Evolutionary conservation across 2,329 filamentous ascomycete species (phyloP).

Genomic region (Trichothecium roseum): DNA sequence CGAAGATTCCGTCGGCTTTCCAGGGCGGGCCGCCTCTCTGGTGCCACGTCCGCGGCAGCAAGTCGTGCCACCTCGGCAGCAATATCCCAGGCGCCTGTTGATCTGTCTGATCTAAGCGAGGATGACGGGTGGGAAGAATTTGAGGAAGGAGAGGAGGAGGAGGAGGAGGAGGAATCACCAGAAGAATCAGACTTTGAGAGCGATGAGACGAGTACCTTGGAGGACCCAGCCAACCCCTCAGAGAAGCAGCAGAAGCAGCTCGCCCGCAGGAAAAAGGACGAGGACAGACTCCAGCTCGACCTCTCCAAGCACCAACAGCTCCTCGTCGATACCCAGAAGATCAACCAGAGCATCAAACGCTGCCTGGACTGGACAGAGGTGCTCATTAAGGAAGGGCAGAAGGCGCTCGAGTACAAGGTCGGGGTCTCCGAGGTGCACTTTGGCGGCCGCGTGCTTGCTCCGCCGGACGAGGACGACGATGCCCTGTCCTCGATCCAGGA

Average conservation of each 20-base stretch:
- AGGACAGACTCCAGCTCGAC: conserved; percentile 75
- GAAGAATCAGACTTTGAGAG: conserved; percentile 42
- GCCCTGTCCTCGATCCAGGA: conserved; percentile 5
- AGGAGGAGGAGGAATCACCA: conserved; percentile 33
- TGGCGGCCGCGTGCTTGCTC: conserved; percentile 66
- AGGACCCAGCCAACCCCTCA: conserved; percentile 29
- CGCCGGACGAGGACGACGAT: conserved; percentile 50
- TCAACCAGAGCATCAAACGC: conserved; percentile 86
- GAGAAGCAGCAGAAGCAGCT: conserved; percentile 15
- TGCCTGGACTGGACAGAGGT: conserved; percentile 86
- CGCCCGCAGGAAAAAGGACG: conserved; percentile 58
- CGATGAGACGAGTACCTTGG: conserved; percentile 19
- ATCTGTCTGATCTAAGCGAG: conserved; percentile 41
- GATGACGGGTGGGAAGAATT: conserved; percentile 34
- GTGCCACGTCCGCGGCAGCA: conserved; percentile 34
- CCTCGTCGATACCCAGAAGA: conserved; percentile 81
- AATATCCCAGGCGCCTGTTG: conserved; percentile 30
- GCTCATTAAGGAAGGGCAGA: conserved; percentile 79
- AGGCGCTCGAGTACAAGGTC: conserved; percentile 76
- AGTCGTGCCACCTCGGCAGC: conserved; percentile 32
- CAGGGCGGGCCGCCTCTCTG: conserved; percentile 64
- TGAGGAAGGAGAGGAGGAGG: conserved; percentile 29
- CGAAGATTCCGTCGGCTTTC: conserved; percentile 80
- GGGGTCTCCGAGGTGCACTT: conserved; percentile 69
- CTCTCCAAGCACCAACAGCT: conserved; percentile 82